Evolutionary conservation across 306 rosid species (phyloP).

Genomic region (Castanea mollissima): DNA sequence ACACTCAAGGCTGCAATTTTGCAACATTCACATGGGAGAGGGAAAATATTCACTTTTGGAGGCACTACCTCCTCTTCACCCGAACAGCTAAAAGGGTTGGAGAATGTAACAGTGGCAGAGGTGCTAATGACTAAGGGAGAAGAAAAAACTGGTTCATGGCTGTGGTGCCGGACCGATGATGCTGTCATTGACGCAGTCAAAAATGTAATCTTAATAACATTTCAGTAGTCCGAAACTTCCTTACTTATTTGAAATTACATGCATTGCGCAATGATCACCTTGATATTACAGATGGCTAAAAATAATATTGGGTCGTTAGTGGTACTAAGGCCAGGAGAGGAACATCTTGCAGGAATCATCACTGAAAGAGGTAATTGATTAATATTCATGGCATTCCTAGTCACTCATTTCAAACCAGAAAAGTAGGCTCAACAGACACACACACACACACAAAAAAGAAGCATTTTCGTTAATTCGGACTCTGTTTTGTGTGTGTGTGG

Average conservation of each 20-base stretch:
- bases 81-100: constrained; percentile 61
- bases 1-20: constrained; percentile 40
- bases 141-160: constrained; percentile 64
- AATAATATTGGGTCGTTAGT: constrained; percentile 72
- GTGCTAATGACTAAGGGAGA: constrained; percentile 58
- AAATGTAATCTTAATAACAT: constrained; percentile 35
- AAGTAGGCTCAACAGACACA: not conserved
- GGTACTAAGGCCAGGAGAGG: constrained; percentile 69
- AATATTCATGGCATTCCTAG: too few relatives aligned
- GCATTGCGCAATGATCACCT: not conserved
- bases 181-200: constrained; percentile 57
- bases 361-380: constrained; percentile 81
- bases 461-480: too few relatives aligned
- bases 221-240: constrained; percentile 3
- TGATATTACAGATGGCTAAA: constrained; percentile 67
- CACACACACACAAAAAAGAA: too few relatives aligned
- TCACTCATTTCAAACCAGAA: not conserved
- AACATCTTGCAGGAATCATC: constrained; percentile 72
- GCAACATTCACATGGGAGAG: constrained; percentile 42
- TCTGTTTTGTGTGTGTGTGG: too few relatives aligned
- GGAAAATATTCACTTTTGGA: constrained; percentile 36
- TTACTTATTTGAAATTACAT: not conserved
- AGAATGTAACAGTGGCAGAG: constrained; percentile 80
- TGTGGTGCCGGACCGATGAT: constrained; percentile 63
- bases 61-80: constrained; percentile 36